Evolutionary conservation across 495 filamentous ascomycete species (phyloP).

Genomic region (Chaetomium fimeti): DNA sequence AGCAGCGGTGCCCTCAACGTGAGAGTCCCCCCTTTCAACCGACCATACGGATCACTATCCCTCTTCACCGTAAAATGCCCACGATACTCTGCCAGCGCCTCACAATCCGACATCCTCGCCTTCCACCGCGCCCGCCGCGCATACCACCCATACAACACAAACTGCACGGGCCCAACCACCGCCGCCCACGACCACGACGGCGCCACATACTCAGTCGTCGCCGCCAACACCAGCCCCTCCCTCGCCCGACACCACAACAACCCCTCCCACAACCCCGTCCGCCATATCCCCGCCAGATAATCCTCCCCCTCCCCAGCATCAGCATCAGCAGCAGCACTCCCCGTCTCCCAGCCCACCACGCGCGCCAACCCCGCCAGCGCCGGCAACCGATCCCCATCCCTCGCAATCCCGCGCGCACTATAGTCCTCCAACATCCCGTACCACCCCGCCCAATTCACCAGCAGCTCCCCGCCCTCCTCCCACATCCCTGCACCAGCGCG

Average conservation of each 20-base stretch:
- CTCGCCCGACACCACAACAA: slow-evolving; percentile 30
- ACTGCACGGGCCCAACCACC: slow-evolving; percentile 30
- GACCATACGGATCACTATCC: slow-evolving; percentile 12
- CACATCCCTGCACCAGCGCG: not conserved
- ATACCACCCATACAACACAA: slow-evolving; percentile 29
- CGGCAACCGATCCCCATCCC: slow-evolving; percentile 36
- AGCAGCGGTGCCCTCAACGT: slow-evolving; percentile 24
- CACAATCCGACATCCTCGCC: slow-evolving; percentile 21
- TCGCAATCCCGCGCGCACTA: slow-evolving; percentile 31
- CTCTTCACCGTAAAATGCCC: slow-evolving; percentile 2
- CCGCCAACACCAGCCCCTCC: slow-evolving; percentile 8
- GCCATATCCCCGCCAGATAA: slow-evolving; percentile 35
- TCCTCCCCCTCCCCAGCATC: no score
- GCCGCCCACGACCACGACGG: slow-evolving; percentile 46
- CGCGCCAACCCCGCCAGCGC: slow-evolving; percentile 38
- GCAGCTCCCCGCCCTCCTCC: not conserved
- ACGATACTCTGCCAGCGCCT: slow-evolving; percentile 25
- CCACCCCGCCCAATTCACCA: slow-evolving; percentile 31
- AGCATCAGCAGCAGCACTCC: not conserved
- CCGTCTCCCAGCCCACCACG: slow-evolving; percentile 15
- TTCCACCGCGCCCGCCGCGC: slow-evolving; percentile 20
- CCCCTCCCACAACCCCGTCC: slow-evolving; percentile 28
- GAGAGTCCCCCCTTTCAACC: slow-evolving; percentile 10
- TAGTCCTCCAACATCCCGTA: slow-evolving; percentile 33
- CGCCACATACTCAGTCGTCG: slow-evolving; percentile 24